Conservation (phyloP, 768 basidiomycete species). For the Phanerodontia chrysosporium region DNA sequence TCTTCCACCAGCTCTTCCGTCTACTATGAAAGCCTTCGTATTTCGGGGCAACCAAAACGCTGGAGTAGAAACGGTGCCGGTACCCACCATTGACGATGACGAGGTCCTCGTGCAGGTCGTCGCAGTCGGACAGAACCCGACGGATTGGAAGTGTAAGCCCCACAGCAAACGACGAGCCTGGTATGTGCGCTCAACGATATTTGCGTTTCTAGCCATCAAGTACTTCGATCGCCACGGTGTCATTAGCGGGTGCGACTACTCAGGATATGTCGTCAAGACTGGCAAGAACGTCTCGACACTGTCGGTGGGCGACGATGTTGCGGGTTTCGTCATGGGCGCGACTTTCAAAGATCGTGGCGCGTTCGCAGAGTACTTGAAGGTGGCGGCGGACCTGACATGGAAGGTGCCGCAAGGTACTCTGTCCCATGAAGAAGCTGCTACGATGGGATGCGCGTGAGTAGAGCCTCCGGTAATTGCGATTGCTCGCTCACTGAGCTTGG, state of each 20-base stretch:
- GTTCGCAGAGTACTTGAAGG: constrained; percentile 25
- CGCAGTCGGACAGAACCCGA: constrained; percentile 23
- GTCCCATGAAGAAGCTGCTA: constrained; percentile 17
- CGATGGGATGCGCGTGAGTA: constrained; percentile 16
- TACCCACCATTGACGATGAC: constrained; percentile 18
- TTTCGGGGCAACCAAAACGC: constrained; percentile 8
- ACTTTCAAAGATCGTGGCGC: constrained; percentile 20
- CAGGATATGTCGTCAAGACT: constrained; percentile 21
- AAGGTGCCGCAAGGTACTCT: constrained; percentile 16
- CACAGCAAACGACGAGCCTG: background rate
- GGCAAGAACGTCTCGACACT: constrained; percentile 14
- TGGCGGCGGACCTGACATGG: constrained; percentile 21
- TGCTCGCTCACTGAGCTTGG: too few relatives aligned
- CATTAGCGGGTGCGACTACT: constrained; percentile 24
- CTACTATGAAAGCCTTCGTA: constrained; percentile 22
- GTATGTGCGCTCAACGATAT: constrained; percentile 9
- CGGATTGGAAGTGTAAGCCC: constrained; percentile 21
- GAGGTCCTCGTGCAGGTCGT: constrained; percentile 23
- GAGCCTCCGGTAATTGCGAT: too few relatives aligned
- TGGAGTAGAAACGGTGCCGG: constrained; percentile 17
- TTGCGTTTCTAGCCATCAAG: too few relatives aligned
- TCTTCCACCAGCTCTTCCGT: constrained; percentile 3
- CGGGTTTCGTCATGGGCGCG: constrained; percentile 24
- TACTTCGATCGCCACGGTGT: constrained; percentile 14
- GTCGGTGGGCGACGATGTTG: constrained; percentile 24